Conservation (phyloP, 2,329 filamentous ascomycete genomes). For the Fusarium sp. region DNA sequence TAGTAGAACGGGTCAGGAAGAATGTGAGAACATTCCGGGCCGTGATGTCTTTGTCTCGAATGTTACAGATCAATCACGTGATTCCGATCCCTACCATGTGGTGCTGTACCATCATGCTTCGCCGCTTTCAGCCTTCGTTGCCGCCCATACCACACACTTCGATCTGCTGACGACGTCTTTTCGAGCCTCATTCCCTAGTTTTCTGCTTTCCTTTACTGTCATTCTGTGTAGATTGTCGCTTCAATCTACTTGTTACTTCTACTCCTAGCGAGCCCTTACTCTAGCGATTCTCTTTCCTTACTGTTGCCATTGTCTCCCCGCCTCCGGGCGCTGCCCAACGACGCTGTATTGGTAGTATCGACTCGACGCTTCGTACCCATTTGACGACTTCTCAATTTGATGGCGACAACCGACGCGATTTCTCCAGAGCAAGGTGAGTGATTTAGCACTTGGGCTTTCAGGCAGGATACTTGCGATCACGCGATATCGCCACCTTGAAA, state of each 20-base stretch:
- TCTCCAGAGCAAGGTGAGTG: conserved; percentile 43
- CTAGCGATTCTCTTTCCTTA: conserved; percentile 14
- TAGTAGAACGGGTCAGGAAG: neutral
- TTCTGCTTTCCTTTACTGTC: conserved; percentile 26
- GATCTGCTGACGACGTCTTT: conserved; percentile 35
- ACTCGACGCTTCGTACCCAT: conserved; percentile 20
- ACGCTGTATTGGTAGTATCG: conserved; percentile 25
- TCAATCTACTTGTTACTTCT: conserved; percentile 4
- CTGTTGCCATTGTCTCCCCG: conserved; percentile 33
- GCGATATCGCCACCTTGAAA: conserved; percentile 15
- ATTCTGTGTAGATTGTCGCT: conserved; percentile 19
- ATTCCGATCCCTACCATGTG: conserved; percentile 11
- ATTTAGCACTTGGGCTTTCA: neutral
- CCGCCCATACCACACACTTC: conserved; percentile 26
- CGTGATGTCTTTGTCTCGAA: conserved; percentile 10
- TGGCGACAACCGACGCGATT: conserved; percentile 46
- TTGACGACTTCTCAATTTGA: conserved; percentile 22
- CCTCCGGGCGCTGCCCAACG: conserved; percentile 35
- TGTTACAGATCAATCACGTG: conserved; percentile 29
- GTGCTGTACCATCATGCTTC: conserved; percentile 30
- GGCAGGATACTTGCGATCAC: neutral
- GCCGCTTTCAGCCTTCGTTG: conserved; percentile 36
- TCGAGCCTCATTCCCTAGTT: conserved; percentile 36
- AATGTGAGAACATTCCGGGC: neutral
- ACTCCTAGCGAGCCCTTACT: conserved; percentile 6